Percentiles rank a stretch among this genome's conserved stretches.
These are phyloP conservation scores for Cystoisospora suis DNA, from an alignment of 169 alveolate genomes.

Conservation along the genomic window DNA sequence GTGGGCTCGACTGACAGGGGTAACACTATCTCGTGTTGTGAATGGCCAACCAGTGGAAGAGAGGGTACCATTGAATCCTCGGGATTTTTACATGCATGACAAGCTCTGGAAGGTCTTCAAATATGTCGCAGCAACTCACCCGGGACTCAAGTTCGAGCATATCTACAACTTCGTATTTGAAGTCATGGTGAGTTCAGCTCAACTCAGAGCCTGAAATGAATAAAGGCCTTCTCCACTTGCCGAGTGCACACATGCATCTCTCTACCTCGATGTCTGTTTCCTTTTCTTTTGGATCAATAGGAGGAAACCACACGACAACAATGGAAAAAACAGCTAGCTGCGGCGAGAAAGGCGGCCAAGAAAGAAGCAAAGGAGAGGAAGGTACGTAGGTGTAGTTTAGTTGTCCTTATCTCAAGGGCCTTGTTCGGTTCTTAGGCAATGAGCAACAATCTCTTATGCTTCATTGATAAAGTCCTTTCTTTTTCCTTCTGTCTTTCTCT, in stretches of 20 bases:
- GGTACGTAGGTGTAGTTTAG: too few relatives aligned
- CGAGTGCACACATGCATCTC: too few relatives aligned
- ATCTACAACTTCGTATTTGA: background rate
- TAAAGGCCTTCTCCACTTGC: too few relatives aligned
- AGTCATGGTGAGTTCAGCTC: too few relatives aligned
- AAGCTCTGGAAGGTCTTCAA: conserved; percentile 23
- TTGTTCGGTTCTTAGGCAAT: too few relatives aligned
- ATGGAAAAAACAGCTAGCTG: background rate
- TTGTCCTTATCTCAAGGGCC: too few relatives aligned
- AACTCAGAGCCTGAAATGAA: too few relatives aligned
- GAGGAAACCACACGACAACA: background rate
- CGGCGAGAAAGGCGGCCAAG: background rate
- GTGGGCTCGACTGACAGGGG: conserved; percentile 24
- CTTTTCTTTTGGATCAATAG: too few relatives aligned
- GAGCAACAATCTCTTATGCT: too few relatives aligned
- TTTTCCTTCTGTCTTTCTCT: background rate
- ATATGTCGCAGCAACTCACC: background rate
- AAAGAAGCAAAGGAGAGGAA: background rate
- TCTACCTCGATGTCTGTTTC: too few relatives aligned
- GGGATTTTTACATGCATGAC: background rate
- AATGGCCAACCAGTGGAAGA: background rate
- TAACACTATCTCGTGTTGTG: background rate
- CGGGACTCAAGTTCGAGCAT: background rate
- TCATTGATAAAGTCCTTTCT: too few relatives aligned
- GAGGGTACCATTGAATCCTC: background rate